Evolutionary conservation across 495 filamentous ascomycete species (phyloP), one percentile per base, ranked within the genome.

Genomic region (Penicillium lividum): DNA sequence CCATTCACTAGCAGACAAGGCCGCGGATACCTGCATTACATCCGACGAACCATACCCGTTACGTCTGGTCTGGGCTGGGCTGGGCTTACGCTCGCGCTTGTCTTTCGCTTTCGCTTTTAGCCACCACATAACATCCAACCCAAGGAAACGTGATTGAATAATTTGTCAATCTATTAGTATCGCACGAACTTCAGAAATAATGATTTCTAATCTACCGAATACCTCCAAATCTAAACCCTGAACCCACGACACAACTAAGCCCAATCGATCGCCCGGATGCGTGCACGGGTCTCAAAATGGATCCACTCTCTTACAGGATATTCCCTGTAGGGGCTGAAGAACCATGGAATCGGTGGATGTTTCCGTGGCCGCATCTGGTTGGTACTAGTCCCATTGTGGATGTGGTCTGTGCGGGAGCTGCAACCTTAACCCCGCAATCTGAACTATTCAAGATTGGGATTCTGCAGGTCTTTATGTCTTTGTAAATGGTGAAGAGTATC

Each of bases 341-440:
- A 31, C 49, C 49, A 52, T 52, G 49, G 49, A 38, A 27, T 5
- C 28, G 28, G 44, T 5, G 44, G 11, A 10, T 13, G 25, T 16
- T 15, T 5, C 46, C 46, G 46, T 52, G 31, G 49, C 9, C n/a
- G 28, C 13, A 9, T 10, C 5, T 18, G 8, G 22, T 5, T 40
- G 31, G 50, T n/a, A 33, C 25, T 59, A 54, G 50, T 30, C 57
- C 40, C 42, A 16, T 38, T 55, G 31, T 53, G 42, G 22, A 42
- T 18, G 47, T 57, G 63, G 59, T 57, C 54, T 49, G 62, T 61
- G 62, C 62, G 62, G 54, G 18, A 64, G 64, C 66, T 69, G 66
- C 64, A 69, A 69, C 64, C 61, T 69, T 67, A 69, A 67, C 67
- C 67, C 67, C 67, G 64, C 64, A 69, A 64, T 67, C 46, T 16